Evolutionary conservation across 78 protist genomes (phyloP).

Genomic region (Dictyostelium citrinum): DNA sequence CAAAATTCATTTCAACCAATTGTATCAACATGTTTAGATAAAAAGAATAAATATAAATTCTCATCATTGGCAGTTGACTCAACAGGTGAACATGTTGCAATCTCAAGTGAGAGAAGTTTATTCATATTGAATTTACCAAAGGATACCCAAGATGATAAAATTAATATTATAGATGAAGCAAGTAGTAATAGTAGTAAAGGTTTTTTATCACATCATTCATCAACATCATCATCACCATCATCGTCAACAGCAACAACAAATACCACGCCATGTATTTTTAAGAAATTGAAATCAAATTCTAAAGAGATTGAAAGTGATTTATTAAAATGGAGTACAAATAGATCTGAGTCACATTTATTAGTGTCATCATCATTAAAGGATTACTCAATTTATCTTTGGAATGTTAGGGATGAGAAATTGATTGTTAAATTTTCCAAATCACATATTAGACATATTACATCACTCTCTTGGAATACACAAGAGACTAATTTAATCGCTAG

Average conservation of each 20-base stretch:
- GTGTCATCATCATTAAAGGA: not conserved
- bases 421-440: not conserved
- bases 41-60: conserved; percentile 23
- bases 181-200: not conserved
- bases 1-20: not conserved
- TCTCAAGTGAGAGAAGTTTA: conserved; percentile 7
- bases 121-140: not conserved
- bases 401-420: not conserved
- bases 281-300: not conserved
- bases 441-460: conserved; percentile 46
- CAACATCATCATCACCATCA: not conserved
- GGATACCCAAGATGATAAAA: not conserved
- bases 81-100: not conserved
- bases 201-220: not conserved
- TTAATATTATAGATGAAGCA: not conserved
- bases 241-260: not conserved
- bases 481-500: conserved; percentile 34
- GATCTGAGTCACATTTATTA: not conserved
- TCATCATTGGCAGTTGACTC: not conserved
- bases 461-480: conserved; percentile 31
- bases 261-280: not conserved
- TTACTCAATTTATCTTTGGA: conserved; percentile 4
- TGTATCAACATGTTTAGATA: not conserved
- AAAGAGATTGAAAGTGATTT: not conserved
- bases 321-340: not conserved